phyloP scores from a whole-genome alignment of 2,329 filamentous ascomycete species.

The Fusarium chuoi region DNA sequence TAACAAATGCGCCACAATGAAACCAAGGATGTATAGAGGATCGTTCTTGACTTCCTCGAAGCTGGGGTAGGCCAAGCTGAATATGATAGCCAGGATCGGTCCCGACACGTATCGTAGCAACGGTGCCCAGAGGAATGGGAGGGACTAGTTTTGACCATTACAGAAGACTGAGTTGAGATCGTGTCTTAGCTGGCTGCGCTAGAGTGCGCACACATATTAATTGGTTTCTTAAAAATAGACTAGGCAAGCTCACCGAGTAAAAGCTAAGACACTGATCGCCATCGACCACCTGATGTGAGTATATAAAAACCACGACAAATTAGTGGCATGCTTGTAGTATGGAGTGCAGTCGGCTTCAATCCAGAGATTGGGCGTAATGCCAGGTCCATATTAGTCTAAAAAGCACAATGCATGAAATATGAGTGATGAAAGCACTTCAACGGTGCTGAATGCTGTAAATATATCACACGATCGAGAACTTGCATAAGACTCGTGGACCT shows the following conservation, averaged over 20 bases:
- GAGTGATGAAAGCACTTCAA: no score
- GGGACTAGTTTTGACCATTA: neutral
- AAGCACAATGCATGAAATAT: no score
- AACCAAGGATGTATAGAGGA: neutral
- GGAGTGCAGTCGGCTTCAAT: no score
- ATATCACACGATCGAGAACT: neutral
- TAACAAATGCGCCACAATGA: neutral
- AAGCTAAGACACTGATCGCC: no score
- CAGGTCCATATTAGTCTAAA: neutral
- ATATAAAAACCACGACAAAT: no score
- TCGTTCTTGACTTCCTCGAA: neutral
- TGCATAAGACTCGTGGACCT: accelerated
- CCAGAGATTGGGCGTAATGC: no score
- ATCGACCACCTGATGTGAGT: no score
- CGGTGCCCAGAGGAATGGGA: neutral
- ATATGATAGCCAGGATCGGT: neutral
- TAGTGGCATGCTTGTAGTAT: no score
- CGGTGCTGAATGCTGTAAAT: neutral
- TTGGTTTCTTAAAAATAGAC: accelerated
- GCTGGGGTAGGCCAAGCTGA: neutral
- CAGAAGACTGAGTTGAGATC: neutral
- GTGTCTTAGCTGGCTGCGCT: neutral
- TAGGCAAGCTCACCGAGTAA: neutral
- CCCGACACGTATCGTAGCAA: neutral
- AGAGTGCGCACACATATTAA: accelerated